Evolutionary conservation across 148 eudicot genomes (phyloP).

Genomic region (Rheum nobile): DNA sequence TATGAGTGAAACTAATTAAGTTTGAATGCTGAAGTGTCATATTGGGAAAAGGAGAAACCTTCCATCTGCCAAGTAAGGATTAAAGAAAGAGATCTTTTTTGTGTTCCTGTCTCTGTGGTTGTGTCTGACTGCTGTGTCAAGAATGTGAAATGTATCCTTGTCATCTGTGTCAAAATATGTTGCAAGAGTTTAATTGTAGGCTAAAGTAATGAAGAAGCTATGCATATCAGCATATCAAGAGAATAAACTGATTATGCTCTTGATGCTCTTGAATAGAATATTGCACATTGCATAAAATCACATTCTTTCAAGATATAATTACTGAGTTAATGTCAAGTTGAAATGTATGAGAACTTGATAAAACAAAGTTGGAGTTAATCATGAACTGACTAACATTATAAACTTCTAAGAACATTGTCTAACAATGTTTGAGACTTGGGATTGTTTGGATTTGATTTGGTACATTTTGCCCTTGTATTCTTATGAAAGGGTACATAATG

Average conservation of each 20-base stretch:
- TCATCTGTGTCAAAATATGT: neutral
- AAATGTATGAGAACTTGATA: neutral
- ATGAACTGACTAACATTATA: neutral
- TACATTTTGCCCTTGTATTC: neutral
- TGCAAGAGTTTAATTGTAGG: neutral
- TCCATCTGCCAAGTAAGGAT: neutral
- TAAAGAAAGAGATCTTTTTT: neutral
- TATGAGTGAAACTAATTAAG: neutral
- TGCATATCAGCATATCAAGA: neutral
- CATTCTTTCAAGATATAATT: neutral
- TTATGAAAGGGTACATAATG: neutral
- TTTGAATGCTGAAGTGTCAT: neutral
- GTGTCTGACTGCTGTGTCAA: neutral
- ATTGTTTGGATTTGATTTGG: neutral
- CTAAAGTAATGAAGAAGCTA: neutral
- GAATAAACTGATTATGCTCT: neutral
- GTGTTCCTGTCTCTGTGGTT: neutral
- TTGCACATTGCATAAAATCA: neutral
- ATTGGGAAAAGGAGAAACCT: neutral
- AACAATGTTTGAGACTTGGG: neutral
- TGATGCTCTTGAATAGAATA: neutral
- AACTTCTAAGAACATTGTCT: neutral
- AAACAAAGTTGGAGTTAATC: neutral
- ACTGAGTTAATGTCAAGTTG: neutral
- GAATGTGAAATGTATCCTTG: neutral